Evolutionary conservation across 2,329 filamentous ascomycete species (phyloP).

Genomic region (Diplodia mutila): DNA sequence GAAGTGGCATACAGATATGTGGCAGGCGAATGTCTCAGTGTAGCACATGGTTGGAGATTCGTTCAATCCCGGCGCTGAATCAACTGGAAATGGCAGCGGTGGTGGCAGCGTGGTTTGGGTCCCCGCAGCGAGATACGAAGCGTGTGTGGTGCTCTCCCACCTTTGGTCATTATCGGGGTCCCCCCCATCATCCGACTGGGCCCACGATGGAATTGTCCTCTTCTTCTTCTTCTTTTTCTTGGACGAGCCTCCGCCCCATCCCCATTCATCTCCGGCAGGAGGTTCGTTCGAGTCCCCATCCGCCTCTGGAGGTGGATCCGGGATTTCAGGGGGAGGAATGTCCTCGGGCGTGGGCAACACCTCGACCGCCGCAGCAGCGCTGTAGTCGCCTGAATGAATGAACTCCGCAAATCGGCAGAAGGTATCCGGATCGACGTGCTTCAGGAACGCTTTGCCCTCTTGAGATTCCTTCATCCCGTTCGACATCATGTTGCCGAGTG

Average conservation of each 20-base stretch:
- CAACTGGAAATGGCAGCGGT: neutral
- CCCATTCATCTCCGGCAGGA: too few relatives aligned
- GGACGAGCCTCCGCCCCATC: neutral
- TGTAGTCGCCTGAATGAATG: constrained; percentile 2
- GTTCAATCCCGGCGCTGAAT: neutral
- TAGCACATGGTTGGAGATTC: neutral
- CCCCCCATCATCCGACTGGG: too few relatives aligned
- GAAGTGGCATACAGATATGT: neutral
- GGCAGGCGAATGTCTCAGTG: neutral
- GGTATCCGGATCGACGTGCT: neutral
- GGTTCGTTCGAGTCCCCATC: too few relatives aligned
- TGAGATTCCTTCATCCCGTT: constrained; percentile 12
- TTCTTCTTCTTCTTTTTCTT: neutral
- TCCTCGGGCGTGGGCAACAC: neutral
- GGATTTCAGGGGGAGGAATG: neutral
- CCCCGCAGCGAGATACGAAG: too few relatives aligned
- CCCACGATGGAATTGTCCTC: too few relatives aligned
- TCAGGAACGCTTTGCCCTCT: neutral
- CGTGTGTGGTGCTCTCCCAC: too few relatives aligned
- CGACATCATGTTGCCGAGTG: constrained; percentile 1
- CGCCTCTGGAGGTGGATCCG: neutral
- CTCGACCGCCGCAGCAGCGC: neutral
- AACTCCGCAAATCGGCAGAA: constrained; percentile 5
- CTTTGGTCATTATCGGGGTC: too few relatives aligned
- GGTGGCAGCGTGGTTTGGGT: neutral